Conservation (phyloP, 108 stramenopile genomes). For the Seminavis robusta region DNA sequence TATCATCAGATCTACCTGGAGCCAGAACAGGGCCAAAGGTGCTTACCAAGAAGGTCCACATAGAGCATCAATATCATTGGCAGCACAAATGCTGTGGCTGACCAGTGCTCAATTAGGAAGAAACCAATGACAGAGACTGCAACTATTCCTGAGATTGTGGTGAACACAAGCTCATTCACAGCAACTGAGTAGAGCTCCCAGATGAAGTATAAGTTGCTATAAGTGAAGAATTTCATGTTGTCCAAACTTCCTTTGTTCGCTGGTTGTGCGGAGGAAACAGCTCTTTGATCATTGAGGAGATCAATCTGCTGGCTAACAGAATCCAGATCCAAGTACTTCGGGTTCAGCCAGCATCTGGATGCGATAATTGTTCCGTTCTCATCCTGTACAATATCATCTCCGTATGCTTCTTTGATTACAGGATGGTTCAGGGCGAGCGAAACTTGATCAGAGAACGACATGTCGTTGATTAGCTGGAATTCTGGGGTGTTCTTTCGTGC, state of each 20-base stretch:
- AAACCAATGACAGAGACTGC: conserved; percentile 12
- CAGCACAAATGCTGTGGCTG: conserved; percentile 5
- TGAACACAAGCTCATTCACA: conserved; percentile 6
- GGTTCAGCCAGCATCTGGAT: neutral
- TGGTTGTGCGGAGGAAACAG: neutral
- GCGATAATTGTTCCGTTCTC: neutral
- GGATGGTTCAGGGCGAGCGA: neutral
- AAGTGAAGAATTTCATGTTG: conserved; percentile 18
- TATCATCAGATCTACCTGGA: too few relatives aligned
- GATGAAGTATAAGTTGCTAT: conserved; percentile 1
- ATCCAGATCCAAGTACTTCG: neutral
- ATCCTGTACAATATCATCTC: neutral
- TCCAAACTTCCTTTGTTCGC: neutral
- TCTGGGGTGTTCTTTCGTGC: too few relatives aligned
- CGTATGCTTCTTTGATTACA: neutral
- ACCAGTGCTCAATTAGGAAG: conserved; percentile 16
- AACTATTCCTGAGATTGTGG: conserved; percentile 12
- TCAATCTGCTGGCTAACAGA: neutral
- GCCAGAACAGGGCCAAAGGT: too few relatives aligned
- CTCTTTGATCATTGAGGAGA: too few relatives aligned
- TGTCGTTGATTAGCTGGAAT: too few relatives aligned
- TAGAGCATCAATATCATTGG: conserved; percentile 15
- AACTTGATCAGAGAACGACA: conserved; percentile 5
- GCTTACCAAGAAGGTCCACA: too few relatives aligned
- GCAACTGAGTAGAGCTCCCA: conserved; percentile 23